Evolutionary conservation across 352 stramenopile species (phyloP).

Genomic region (Phytopythium montanum): DNA sequence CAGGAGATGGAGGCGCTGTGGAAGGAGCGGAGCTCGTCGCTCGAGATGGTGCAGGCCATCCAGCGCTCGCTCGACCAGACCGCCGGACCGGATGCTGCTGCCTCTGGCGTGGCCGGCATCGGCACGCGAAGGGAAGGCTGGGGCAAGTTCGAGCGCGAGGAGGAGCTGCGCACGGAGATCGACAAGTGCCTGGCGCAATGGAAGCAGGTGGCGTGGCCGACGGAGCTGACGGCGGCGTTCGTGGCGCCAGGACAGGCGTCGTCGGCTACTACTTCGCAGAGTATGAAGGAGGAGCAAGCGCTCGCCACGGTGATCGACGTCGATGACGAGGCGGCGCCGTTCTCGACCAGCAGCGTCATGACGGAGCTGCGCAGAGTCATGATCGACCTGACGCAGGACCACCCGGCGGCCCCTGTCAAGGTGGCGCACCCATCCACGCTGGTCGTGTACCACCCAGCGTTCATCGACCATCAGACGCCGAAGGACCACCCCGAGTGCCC

Average conservation of each 20-base stretch:
- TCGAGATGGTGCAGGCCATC: conserved; percentile 75
- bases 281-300: conserved; percentile 30
- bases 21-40: conserved; percentile 72
- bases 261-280: conserved; percentile 4
- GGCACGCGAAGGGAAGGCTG: conserved; percentile 12
- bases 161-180: conserved; percentile 44
- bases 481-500: conserved; percentile 82
- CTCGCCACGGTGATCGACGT: conserved; percentile 3
- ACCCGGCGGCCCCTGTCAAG: conserved; percentile 19
- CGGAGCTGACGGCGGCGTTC: conserved; percentile 47
- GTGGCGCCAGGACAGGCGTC: conserved; percentile 20
- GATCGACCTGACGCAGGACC: conserved; percentile 70
- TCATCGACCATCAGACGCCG: conserved; percentile 81
- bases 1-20: conserved; percentile 77
- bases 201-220: conserved; percentile 64
- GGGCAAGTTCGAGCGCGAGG: conserved; percentile 41
- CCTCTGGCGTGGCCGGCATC: conserved; percentile 5
- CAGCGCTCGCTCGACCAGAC: conserved; percentile 45
- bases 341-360: conserved; percentile 36
- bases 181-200: conserved; percentile 53
- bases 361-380: conserved; percentile 77
- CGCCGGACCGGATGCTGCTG: conserved; percentile 9
- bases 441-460: conserved; percentile 80
- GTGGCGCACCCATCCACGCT: conserved; percentile 46
- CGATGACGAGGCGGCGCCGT: conserved; percentile 14